These are phyloP conservation scores for Pichia scutulata DNA, from an alignment of 805 yeast genomes.

Conservation along the genomic window DNA sequence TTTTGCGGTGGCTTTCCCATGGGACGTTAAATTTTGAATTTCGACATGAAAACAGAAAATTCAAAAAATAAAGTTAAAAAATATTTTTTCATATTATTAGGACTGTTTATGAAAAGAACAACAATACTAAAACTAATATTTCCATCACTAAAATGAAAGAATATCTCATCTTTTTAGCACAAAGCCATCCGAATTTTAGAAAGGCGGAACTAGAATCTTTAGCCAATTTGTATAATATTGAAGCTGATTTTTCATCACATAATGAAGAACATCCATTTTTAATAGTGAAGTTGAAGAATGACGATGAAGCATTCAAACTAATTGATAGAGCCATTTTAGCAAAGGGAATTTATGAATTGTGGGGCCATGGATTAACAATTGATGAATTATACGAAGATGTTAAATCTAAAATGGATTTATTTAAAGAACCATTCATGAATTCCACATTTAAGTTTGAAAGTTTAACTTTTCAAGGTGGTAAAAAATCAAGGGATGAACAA, in stretches of 20 bases:
- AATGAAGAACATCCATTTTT: conserved; percentile 61
- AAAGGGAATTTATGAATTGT: conserved; percentile 73
- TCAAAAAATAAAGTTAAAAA: background rate
- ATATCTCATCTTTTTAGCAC: conserved; percentile 80
- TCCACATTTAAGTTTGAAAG: conserved; percentile 75
- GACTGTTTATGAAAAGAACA: no score
- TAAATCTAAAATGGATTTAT: conserved; percentile 22
- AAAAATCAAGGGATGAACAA: conserved; percentile 42
- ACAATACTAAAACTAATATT: background rate
- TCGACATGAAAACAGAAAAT: background rate
- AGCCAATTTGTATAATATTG: conserved; percentile 54
- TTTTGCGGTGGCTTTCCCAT: no score
- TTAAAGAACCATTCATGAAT: conserved; percentile 31
- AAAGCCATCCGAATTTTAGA: conserved; percentile 72
- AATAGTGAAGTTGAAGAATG: conserved; percentile 56
- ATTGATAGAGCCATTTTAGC: conserved; percentile 62
- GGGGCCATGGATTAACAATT: conserved; percentile 61
- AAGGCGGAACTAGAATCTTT: conserved; percentile 77
- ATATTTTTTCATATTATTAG: no score
- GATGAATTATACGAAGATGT: conserved; percentile 52
- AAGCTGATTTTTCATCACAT: conserved; percentile 54
- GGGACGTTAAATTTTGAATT: no score
- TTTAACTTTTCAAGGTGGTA: conserved; percentile 64
- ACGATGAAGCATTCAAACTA: conserved; percentile 56
- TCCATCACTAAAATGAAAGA: conserved; percentile 33